Evolutionary conservation across 73 alveolate genomes (phyloP).

Genomic region (Paramecium tetraurelia): DNA sequence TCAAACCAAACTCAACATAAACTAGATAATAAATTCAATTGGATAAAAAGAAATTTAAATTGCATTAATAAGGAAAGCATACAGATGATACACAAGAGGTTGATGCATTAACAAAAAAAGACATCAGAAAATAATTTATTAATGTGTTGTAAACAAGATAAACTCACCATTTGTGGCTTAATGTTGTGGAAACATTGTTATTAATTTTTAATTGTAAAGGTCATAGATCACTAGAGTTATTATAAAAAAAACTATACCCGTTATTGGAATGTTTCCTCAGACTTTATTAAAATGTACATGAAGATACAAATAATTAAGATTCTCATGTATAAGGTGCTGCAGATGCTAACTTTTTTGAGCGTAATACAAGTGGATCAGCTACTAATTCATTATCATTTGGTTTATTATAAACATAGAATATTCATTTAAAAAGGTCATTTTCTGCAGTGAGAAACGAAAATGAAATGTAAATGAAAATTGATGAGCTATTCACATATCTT

Average conservation of each 20-base stretch:
- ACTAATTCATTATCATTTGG: neutral
- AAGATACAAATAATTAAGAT: neutral
- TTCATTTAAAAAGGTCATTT: constrained; percentile 10
- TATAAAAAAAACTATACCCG: neutral
- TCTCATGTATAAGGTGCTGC: neutral
- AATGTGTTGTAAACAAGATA: constrained; percentile 22
- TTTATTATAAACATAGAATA: neutral
- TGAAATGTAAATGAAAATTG: constrained; percentile 31
- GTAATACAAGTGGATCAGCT: constrained; percentile 18
- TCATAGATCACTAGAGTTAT: neutral
- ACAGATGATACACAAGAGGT: neutral
- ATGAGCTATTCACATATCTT: constrained; percentile 14
- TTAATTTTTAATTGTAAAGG: neutral
- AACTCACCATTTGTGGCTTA: constrained; percentile 35
- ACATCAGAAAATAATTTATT: neutral
- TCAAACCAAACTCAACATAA: neutral
- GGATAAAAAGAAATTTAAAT: neutral
- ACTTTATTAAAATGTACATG: neutral
- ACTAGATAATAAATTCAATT: neutral
- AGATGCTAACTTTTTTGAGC: neutral
- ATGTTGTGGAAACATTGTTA: constrained; percentile 37
- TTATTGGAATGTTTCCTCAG: neutral
- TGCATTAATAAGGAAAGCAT: neutral
- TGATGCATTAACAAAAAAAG: neutral
- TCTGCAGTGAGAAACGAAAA: neutral